Evolutionary conservation across 176 grass and related monocot species (phyloP), one percentile per base, ranked within the genome.

Genomic region (Bromus sterilis): DNA sequence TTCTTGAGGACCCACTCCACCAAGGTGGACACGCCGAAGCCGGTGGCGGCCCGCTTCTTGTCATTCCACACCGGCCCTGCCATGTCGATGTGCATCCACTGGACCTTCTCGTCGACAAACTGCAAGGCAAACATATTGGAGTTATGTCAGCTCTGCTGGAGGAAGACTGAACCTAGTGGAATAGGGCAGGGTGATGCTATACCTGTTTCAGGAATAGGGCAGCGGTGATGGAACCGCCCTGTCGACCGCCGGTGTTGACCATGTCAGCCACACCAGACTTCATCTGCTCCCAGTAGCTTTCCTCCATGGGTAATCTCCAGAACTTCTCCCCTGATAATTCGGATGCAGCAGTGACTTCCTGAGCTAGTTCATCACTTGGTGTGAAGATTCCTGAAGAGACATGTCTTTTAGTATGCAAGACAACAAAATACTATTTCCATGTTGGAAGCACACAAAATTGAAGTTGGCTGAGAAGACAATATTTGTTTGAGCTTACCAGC

Each of bases 31-130:
- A 95, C 96, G 3, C 96, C 96, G 21, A 98, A 98, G 4, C 96
- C 96, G 11, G 93, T 98, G 31, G 84, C 93, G 0, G 89, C 42
- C 5, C 89, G 89, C 86, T 98, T 98, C 88, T 93, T 98, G 48
- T 98, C 86, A 59, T 76, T 95, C 93, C 96, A 95, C 71, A 98
- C 96, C 10, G 96, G 96, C 41, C 96, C 96, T 0, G 93, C 96
- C 96, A 98, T 98, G 57, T 98, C 96, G 15, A 98, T 98, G 86
- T 98, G 96, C 87, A 98, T 83, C 96, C 96, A 98, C 82, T 98
- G 92, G 9, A 98, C 96, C 74, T 98, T 98, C 86, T 95, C 96
- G 31, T 95, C 86, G 0, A 98, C 96, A 82, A 93, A 98, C 93
- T 98, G 88, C 56, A 88, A 74, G 7, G 57, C 21, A 78, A 78